These are phyloP conservation scores for Breynia disticha DNA, from an alignment of 441 rosid genomes.

Conservation along the genomic window DNA sequence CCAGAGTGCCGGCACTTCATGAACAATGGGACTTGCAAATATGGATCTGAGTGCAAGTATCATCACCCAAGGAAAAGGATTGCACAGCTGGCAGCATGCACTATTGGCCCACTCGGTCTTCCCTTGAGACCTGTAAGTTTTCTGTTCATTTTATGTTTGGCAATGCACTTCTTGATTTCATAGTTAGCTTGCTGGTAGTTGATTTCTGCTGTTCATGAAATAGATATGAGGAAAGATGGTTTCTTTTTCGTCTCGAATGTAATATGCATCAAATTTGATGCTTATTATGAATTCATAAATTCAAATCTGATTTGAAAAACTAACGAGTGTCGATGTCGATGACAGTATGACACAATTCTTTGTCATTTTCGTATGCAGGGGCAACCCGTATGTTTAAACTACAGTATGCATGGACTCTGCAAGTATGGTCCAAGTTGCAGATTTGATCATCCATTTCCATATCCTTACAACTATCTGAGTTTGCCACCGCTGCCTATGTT, in stretches of 20 bases:
- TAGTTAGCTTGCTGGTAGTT: background rate
- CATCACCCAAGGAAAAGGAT: constrained; percentile 52
- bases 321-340: background rate
- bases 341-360: background rate
- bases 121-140: constrained; percentile 66
- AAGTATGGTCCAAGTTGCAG: constrained; percentile 62
- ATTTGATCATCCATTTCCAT: constrained; percentile 54
- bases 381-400: constrained; percentile 52
- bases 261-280: too few species aligned
- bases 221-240: background rate
- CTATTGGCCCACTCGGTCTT: constrained; percentile 37
- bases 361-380: constrained; percentile 39
- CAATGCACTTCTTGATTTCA: too few species aligned
- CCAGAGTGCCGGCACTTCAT: constrained; percentile 65
- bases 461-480: constrained; percentile 33
- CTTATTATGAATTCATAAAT: too few species aligned
- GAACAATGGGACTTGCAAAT: constrained; percentile 69
- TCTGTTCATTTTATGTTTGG: background rate
- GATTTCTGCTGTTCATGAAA: background rate
- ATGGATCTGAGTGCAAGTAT: constrained; percentile 72
- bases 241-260: background rate
- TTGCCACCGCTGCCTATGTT: constrained; percentile 29
- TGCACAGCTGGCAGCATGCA: constrained; percentile 25
- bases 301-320: too few species aligned
- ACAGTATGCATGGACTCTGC: constrained; percentile 53